phyloP scores from a whole-genome alignment of 768 basidiomycete genomes.

The Exidia glandulosa region DNA sequence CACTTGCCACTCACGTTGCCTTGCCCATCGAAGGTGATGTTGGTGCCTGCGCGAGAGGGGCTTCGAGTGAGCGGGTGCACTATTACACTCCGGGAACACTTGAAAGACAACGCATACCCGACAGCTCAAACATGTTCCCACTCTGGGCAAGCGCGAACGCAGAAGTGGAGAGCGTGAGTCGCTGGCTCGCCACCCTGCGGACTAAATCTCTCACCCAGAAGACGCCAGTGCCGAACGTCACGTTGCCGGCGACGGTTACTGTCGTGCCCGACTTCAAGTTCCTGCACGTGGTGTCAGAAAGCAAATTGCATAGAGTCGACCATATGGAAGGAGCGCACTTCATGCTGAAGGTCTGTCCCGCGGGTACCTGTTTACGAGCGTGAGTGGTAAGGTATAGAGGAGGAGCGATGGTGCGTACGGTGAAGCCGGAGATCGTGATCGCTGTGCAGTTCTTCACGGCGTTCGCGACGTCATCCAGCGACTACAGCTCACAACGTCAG shows the following conservation, averaged over 20 bases:
- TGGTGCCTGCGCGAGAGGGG: not conserved
- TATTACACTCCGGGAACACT: not conserved
- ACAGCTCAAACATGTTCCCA: not conserved
- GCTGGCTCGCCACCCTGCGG: not conserved
- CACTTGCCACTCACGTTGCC: constrained; percentile 6
- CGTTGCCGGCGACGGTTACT: constrained; percentile 51
- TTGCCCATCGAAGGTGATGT: constrained; percentile 26
- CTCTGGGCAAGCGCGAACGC: constrained; percentile 5
- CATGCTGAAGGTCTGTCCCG: constrained; percentile 31
- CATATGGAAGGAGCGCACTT: not conserved
- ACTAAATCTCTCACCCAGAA: constrained; percentile 16
- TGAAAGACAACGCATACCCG: not conserved
- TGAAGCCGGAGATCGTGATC: constrained; percentile 45
- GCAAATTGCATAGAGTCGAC: not conserved
- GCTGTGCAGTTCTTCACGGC: constrained; percentile 30
- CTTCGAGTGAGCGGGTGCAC: not conserved
- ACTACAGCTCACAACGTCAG: not conserved
- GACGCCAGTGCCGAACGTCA: constrained; percentile 51
- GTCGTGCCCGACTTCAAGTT: constrained; percentile 35
- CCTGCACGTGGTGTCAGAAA: constrained; percentile 18
- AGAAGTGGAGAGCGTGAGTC: too few species aligned
- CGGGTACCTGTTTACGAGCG: constrained; percentile 19
- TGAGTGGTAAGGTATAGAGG: not conserved
- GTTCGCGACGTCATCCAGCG: not conserved
- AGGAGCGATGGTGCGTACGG: constrained; percentile 20